Conservation (phyloP, 164 flowering plant species). For the Vitis vinifera region ASM3070453v1 NC_081811.1:28692501-28693000, state of each 20-base stretch:
- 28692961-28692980: too few species aligned
- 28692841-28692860: too few species aligned
- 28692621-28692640: constrained; percentile 11
- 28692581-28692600: constrained; percentile 57
- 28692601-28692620: constrained; percentile 35
- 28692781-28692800: not conserved
- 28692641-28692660: constrained; percentile 28
- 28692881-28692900: too few species aligned
- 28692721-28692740: not conserved
- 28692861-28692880: too few species aligned
- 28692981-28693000: not conserved
- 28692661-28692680: constrained; percentile 1
- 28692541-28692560: constrained; percentile 61
- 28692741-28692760: not conserved
- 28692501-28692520: constrained; percentile 19
- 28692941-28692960: too few species aligned
- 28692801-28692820: not conserved
- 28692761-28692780: too few species aligned
- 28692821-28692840: not conserved
- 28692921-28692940: too few species aligned
- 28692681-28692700: not conserved
- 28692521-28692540: constrained; percentile 22
- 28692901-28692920: too few species aligned
- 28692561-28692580: constrained; percentile 75
- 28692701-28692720: too few species aligned